phyloP scores from a whole-genome alignment of 2,329 filamentous ascomycete species.

The Paradendryphiella salina region DNA sequence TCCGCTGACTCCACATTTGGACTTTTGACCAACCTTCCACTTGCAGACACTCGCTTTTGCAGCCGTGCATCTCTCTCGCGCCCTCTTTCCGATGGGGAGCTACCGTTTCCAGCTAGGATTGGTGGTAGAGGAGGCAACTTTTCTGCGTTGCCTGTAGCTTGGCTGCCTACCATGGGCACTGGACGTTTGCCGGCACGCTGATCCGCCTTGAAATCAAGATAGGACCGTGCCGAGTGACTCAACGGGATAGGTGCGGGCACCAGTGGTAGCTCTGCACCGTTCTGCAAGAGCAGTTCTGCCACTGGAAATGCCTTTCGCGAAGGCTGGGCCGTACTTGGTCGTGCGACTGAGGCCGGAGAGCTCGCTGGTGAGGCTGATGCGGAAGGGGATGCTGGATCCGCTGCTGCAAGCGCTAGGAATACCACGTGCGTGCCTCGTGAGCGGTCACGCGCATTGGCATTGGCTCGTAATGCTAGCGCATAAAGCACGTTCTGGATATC shows the following conservation, averaged over 20 bases:
- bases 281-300: constrained; percentile 89
- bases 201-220: constrained; percentile 76
- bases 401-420: constrained; percentile 87
- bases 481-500: constrained; percentile 93
- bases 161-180: constrained; percentile 54
- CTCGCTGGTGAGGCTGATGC: constrained; percentile 50
- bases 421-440: constrained; percentile 86
- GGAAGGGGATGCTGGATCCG: constrained; percentile 80
- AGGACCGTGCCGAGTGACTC: constrained; percentile 76
- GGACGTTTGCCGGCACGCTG: constrained; percentile 48
- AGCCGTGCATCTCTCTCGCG: constrained; percentile 44
- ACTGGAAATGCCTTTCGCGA: constrained; percentile 71
- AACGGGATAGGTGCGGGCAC: constrained; percentile 80
- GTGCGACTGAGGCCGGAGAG: constrained; percentile 51
- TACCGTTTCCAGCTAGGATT: constrained; percentile 50
- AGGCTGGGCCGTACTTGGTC: constrained; percentile 46
- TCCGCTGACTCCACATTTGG: constrained; percentile 34
- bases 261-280: constrained; percentile 83
- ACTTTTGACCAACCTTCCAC: constrained; percentile 48
- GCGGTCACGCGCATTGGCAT: constrained; percentile 77
- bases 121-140: constrained; percentile 65
- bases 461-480: constrained; percentile 81
- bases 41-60: constrained; percentile 48
- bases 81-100: constrained; percentile 45
- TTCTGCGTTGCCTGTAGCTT: constrained; percentile 56